A percentile compares a stretch with the other conserved stretches of the same genome.
Conservation (phyloP, 129 eudicot genomes). For the Escallonia herrerae region DNA sequence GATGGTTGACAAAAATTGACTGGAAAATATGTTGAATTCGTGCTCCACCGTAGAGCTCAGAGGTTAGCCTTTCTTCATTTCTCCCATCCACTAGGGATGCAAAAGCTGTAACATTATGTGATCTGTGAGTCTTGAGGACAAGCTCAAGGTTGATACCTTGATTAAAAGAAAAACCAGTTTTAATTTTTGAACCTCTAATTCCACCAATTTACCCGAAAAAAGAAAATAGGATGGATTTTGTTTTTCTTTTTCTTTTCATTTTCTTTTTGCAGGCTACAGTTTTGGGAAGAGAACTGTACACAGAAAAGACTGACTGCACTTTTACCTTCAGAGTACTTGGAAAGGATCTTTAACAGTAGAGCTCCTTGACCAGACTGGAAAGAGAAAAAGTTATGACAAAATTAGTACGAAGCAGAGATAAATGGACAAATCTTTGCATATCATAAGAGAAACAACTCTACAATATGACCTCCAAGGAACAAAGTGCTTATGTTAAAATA, state of each 20-base stretch:
- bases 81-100: constrained; percentile 71
- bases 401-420: not conserved
- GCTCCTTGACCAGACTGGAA: constrained; percentile 47
- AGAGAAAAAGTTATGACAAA: constrained; percentile 1
- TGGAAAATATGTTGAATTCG: constrained; percentile 71
- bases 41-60: constrained; percentile 82
- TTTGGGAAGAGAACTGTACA: no score
- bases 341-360: constrained; percentile 40
- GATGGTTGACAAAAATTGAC: constrained; percentile 54
- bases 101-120: constrained; percentile 35
- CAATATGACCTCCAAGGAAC: no score
- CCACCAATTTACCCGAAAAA: no score
- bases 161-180: no score
- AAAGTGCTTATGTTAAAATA: no score
- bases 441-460: no score
- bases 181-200: no score
- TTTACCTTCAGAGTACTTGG: constrained; percentile 51
- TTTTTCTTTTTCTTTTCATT: no score
- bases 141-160: not conserved
- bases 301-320: not conserved
- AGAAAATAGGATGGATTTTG: no score
- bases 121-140: constrained; percentile 2
- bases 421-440: not conserved
- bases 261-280: no score
- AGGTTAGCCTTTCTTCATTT: constrained; percentile 62